These are phyloP conservation scores for Saprolegnia diclina DNA, from an alignment of 352 stramenopile species.

Conservation along the genomic window DNA sequence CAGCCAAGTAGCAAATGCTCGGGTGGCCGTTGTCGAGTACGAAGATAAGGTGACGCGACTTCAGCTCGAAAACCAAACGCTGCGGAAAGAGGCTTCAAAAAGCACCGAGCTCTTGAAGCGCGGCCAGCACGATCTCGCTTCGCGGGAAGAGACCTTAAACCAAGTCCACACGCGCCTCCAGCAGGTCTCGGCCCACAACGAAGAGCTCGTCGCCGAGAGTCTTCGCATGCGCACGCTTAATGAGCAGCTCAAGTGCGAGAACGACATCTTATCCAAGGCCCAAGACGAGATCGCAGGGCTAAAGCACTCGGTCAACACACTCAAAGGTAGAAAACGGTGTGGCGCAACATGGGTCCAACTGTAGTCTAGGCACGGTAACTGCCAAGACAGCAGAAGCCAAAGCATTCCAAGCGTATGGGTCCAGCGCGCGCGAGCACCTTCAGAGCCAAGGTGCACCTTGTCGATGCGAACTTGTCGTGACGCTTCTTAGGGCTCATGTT, in stretches of 20 bases:
- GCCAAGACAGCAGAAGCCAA: constrained; percentile 65
- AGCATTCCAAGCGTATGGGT: constrained; percentile 63
- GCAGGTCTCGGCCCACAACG: constrained; percentile 36
- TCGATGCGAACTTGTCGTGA: background rate
- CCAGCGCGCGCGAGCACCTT: constrained; percentile 53
- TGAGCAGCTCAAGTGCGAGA: constrained; percentile 11
- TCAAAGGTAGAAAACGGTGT: constrained; percentile 39
- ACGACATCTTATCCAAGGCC: constrained; percentile 33
- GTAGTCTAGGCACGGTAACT: constrained; percentile 34
- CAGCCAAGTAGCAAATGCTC: constrained; percentile 35
- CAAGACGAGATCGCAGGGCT: constrained; percentile 56
- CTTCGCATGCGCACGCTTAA: background rate
- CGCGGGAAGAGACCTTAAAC: constrained; percentile 48
- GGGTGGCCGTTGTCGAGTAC: constrained; percentile 35
- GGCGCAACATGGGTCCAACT: no score
- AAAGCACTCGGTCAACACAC: constrained; percentile 59
- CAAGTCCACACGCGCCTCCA: constrained; percentile 48
- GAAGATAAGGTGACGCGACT: constrained; percentile 51
- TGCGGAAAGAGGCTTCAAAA: constrained; percentile 50
- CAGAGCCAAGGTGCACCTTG: constrained; percentile 35
- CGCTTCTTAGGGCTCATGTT: background rate
- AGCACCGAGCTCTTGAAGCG: constrained; percentile 51
- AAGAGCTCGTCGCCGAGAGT: background rate
- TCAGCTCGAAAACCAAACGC: constrained; percentile 46
- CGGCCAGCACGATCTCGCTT: constrained; percentile 37